A percentile compares a stretch with the other conserved stretches of the same genome.
phyloP scores from a whole-genome alignment of 305 asterid genomes.

The Rubia peregrina region DNA sequence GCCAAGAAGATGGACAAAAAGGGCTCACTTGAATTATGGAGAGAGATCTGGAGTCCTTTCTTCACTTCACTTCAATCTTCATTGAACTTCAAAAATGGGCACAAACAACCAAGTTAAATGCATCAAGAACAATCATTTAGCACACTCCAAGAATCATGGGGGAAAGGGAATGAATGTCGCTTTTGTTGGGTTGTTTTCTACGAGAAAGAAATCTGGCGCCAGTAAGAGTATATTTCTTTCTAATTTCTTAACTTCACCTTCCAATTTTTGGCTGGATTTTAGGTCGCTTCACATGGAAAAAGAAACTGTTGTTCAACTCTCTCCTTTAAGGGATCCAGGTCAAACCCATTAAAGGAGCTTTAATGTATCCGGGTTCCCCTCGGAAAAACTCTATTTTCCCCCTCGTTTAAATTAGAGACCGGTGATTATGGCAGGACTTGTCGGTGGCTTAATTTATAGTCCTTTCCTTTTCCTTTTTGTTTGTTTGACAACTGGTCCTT shows the following conservation, averaged over 20 bases:
- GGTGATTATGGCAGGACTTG: conserved; percentile 9
- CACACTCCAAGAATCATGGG: not conserved
- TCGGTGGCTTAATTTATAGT: conserved; percentile 12
- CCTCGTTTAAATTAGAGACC: not conserved
- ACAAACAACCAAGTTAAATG: too few relatives aligned
- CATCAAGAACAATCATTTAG: not conserved
- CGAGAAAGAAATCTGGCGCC: conserved; percentile 14
- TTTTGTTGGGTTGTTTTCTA: conserved; percentile 20
- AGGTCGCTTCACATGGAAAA: conserved; percentile 45
- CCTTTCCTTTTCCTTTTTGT: not conserved
- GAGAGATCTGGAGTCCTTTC: conserved; percentile 16
- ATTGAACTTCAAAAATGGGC: not conserved
- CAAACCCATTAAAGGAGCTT: not conserved
- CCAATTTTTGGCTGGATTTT: conserved; percentile 23
- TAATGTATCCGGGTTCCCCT: conserved; percentile 2
- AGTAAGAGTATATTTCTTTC: conserved; percentile 1
- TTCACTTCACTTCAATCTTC: conserved; percentile 14
- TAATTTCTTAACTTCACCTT: conserved; percentile 13
- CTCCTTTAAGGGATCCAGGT: not conserved
- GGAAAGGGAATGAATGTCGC: not conserved
- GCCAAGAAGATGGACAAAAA: not conserved
- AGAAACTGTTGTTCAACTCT: not conserved
- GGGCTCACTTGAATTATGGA: conserved; percentile 8
- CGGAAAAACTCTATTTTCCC: not conserved
- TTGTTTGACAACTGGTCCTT: not conserved